Conservation (phyloP, 176 grass and related monocot species). For the Musa troglodytarum region DNA sequence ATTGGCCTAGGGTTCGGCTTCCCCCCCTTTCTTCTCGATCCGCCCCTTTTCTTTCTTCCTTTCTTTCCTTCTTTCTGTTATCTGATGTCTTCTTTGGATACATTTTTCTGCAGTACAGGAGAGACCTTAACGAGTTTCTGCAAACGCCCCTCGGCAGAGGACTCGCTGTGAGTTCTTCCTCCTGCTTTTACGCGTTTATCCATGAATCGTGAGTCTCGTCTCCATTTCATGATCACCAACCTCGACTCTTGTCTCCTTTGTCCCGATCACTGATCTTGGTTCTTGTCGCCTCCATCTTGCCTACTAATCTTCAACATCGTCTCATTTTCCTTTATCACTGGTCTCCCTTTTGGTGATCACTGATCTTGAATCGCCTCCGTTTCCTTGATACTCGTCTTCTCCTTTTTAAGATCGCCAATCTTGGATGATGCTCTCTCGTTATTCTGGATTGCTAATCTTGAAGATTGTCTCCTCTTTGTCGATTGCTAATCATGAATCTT, state of each 20-base stretch:
- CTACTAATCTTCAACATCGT: not conserved
- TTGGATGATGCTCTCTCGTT: too few relatives aligned
- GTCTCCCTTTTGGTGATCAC: too few relatives aligned
- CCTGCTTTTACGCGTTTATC: not conserved
- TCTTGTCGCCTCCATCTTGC: not conserved
- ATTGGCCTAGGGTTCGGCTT: conserved; percentile 72
- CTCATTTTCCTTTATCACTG: too few relatives aligned
- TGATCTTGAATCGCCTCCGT: too few relatives aligned
- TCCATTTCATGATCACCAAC: not conserved
- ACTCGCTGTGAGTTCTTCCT: conserved; percentile 49
- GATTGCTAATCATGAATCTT: too few relatives aligned
- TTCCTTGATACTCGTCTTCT: too few relatives aligned
- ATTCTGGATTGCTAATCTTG: too few relatives aligned
- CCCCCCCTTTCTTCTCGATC: not conserved
- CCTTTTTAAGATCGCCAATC: too few relatives aligned
- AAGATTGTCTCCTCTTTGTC: too few relatives aligned
- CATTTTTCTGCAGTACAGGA: conserved; percentile 56
- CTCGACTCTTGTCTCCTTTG: conserved; percentile 3
- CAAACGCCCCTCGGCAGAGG: conserved; percentile 61
- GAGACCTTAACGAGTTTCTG: conserved; percentile 50
- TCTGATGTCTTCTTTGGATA: conserved; percentile 7
- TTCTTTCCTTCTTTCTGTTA: not conserved
- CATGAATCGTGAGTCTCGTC: conserved; percentile 3
- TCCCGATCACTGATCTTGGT: not conserved
- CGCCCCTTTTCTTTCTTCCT: not conserved